phyloP scores from a whole-genome alignment of 2,329 filamentous ascomycete species.

The Anthostomella pinea region DNA sequence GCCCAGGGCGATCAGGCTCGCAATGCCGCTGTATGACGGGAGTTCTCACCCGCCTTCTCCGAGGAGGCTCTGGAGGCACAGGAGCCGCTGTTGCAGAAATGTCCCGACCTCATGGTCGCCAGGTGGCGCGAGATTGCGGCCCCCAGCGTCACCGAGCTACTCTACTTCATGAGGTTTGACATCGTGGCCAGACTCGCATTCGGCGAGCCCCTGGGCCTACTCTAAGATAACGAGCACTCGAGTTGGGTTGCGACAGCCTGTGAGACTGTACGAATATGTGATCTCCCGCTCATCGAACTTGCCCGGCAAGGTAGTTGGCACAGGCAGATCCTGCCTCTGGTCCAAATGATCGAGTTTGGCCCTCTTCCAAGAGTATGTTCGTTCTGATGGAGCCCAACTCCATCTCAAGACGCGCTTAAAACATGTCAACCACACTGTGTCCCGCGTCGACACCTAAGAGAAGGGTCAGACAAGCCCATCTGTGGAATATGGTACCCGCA shows the following conservation, averaged over 20 bases:
- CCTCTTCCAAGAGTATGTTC: constrained; percentile 18
- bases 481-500: constrained; percentile 24
- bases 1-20: constrained; percentile 2
- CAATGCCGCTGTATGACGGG: constrained; percentile 11
- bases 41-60: constrained; percentile 16
- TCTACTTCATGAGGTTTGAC: constrained; percentile 20
- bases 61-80: constrained; percentile 14
- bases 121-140: constrained; percentile 4
- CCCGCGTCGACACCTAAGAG: constrained; percentile 27
- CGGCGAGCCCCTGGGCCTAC: constrained; percentile 17
- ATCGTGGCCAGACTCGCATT: constrained; percentile 21
- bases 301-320: too few relatives aligned
- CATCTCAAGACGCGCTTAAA: constrained; percentile 17
- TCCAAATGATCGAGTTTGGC: constrained; percentile 25
- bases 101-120: constrained; percentile 10
- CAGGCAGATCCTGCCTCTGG: constrained; percentile 15
- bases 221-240: constrained; percentile 13
- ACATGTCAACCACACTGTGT: constrained; percentile 21
- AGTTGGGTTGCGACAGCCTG: constrained; percentile 17
- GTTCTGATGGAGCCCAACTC: constrained; percentile 22
- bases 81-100: constrained; percentile 15
- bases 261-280: constrained; percentile 10
- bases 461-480: constrained; percentile 23
- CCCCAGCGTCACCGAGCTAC: constrained; percentile 11
- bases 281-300: too few relatives aligned